Percentiles rank a stretch among this genome's conserved stretches.
Evolutionary conservation across 495 filamentous ascomycete species (phyloP).

Genomic region (Podospora fimiseda): DNA sequence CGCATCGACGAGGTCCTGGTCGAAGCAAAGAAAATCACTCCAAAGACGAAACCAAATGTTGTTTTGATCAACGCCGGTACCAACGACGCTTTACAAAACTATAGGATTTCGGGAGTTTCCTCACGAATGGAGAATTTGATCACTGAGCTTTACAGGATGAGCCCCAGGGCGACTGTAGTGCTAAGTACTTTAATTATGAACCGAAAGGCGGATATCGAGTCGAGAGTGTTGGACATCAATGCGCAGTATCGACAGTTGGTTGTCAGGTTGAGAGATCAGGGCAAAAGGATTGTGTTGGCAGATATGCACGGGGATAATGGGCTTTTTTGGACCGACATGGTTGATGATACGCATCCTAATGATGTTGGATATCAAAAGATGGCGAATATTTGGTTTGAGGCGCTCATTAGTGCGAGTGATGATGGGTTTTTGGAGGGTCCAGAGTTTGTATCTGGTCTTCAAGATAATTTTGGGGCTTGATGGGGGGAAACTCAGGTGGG

Average conservation of each 20-base stretch:
- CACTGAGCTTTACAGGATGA: slow-evolving; percentile 30
- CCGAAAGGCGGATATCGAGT: slow-evolving; percentile 14
- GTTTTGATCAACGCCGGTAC: slow-evolving; percentile 46
- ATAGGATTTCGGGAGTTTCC: slow-evolving; percentile 23
- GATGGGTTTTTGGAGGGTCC: slow-evolving; percentile 21
- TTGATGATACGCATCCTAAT: slow-evolving; percentile 45
- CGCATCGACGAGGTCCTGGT: slow-evolving; percentile 40
- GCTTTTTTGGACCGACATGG: slow-evolving; percentile 31
- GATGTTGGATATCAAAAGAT: slow-evolving; percentile 48
- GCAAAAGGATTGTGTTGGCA: slow-evolving; percentile 36
- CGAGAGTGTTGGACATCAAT: slow-evolving; percentile 33
- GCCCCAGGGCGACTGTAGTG: slow-evolving; percentile 40
- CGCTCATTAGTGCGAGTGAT: slow-evolving; percentile 27
- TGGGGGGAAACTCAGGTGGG: too few species aligned
- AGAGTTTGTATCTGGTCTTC: slow-evolving; percentile 16
- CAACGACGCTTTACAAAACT: slow-evolving; percentile 37
- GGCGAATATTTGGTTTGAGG: slow-evolving; percentile 47
- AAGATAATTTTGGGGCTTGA: too few species aligned
- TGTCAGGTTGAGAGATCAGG: slow-evolving; percentile 20
- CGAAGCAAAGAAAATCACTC: slow-evolving; percentile 25
- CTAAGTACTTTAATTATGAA: slow-evolving; percentile 46
- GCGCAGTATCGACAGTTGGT: slow-evolving; percentile 31
- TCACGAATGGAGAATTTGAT: slow-evolving; percentile 34
- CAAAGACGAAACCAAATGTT: slow-evolving; percentile 39
- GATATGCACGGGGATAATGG: slow-evolving; percentile 38